A percentile compares a stretch with the other conserved stretches of the same genome.
Evolutionary conservation across 202 grass and related monocot genomes (phyloP).

Genomic region (Hordeum pubiflorum): DNA sequence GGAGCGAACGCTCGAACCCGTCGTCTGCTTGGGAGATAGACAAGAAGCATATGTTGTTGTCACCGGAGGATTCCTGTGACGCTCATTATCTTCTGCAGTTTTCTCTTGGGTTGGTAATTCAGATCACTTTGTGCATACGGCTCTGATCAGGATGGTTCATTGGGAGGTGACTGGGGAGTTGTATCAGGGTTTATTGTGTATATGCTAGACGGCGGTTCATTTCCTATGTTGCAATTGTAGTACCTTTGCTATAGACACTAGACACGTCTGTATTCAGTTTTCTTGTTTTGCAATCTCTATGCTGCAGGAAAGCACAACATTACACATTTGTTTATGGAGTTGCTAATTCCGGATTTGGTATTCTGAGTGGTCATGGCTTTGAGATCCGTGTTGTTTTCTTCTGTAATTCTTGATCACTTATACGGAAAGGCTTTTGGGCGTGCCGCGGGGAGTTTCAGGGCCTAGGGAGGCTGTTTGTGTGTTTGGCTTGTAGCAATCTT

Average conservation of each 20-base stretch:
- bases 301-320: neutral
- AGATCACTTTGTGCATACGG: neutral
- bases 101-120: neutral
- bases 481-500: too few relatives aligned
- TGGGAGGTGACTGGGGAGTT: neutral
- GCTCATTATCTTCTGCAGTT: neutral
- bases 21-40: conserved; percentile 58
- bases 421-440: too few relatives aligned
- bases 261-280: neutral
- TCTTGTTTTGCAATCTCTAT: neutral
- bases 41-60: neutral
- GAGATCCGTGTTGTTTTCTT: too few relatives aligned
- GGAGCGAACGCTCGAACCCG: conserved; percentile 48
- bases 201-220: neutral
- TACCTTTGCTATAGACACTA: neutral
- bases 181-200: conserved; percentile 9
- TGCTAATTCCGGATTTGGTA: too few relatives aligned
- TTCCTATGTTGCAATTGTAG: neutral
- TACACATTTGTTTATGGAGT: too few relatives aligned
- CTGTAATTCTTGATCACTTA: too few relatives aligned
- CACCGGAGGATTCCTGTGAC: neutral
- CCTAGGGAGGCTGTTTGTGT: too few relatives aligned
- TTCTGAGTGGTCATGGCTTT: too few relatives aligned
- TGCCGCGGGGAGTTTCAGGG: too few relatives aligned
- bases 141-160: neutral